Conservation (phyloP, 1,284 basidiomycete genomes). For the Cronartium ribicola region DNA sequence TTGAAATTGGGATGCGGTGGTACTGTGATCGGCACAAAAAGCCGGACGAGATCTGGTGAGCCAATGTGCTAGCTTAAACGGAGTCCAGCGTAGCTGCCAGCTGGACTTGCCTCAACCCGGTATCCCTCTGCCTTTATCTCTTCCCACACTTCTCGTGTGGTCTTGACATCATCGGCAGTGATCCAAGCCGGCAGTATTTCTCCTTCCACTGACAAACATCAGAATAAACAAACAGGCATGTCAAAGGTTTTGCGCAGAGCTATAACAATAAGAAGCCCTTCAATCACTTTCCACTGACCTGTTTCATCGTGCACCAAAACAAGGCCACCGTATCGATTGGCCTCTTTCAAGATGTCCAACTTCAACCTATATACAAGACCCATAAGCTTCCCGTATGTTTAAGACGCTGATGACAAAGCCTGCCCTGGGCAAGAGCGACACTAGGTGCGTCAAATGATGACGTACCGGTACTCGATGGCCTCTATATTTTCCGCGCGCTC, state of each 20-base stretch:
- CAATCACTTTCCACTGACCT: constrained; percentile 5
- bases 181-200: constrained; percentile 92
- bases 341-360: constrained; percentile 87
- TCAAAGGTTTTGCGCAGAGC: constrained; percentile 49
- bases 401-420: not conserved
- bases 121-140: constrained; percentile 75
- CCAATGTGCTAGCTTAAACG: constrained; percentile 62
- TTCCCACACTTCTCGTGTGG: constrained; percentile 80
- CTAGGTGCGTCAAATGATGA: not conserved
- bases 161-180: constrained; percentile 85
- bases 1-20: constrained; percentile 82
- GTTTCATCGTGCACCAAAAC: constrained; percentile 89
- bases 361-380: constrained; percentile 58
- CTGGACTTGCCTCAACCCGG: constrained; percentile 69
- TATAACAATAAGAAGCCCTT: too few species aligned
- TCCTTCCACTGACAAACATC: constrained; percentile 59
- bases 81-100: too few species aligned
- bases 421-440: not conserved
- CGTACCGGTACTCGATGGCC: constrained; percentile 74
- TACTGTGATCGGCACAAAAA: constrained; percentile 43
- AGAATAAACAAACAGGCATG: not conserved
- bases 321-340: constrained; percentile 78
- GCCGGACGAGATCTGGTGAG: constrained; percentile 12
- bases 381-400: not conserved
- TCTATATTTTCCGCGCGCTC: constrained; percentile 92